Evolutionary conservation across 176 grass and related monocot species (phyloP), one percentile per base, ranked within the genome.

Genomic region (Areca catechu): DNA sequence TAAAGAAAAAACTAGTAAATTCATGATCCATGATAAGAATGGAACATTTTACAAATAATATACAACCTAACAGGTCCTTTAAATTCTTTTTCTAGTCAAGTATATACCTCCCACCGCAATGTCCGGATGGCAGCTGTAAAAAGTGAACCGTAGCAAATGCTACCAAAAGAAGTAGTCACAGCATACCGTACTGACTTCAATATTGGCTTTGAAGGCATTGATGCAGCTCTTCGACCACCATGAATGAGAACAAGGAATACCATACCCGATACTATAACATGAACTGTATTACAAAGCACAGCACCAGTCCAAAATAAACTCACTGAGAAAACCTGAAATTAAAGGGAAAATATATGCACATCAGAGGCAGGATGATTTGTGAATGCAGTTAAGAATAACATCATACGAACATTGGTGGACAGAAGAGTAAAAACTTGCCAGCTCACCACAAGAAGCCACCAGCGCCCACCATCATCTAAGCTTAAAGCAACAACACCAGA

Each of bases 371-470:
- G 7, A 43, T 43, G 9, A 43, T 2, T 43, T 2, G 34, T 43
- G 34, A 43, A 43, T 43, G 34, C 34, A 43, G 34, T 43, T 43
- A 43, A 43, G 34, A 60, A 60, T 60, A 12, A 17, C 57, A 47
- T 29, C 43, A 54, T 50, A 62, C 3, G 23, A 20, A 7, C 6
- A 72, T 48, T 56, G 19, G 74, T 53, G 58, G 15, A 69, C 57
- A 53, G 60, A 24, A 74, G 69, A 56, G 28, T 53, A 78, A 82
- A 69, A 84, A 88, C 81, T 88, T 88, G 87, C 87, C 84, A 67
- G 63, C 93, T 97, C 87, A 97, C 93, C 93, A 97, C 80, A 92
- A 97, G 75, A 62, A 91, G 87, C 93, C 93, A 97, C 93, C 93
- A 97, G 71, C 89, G 93, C 22, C 75, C 86, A 61, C 80, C 65